Evolutionary conservation across 805 yeast genomes (phyloP).

Genomic region (Ogataea pignaliae): DNA sequence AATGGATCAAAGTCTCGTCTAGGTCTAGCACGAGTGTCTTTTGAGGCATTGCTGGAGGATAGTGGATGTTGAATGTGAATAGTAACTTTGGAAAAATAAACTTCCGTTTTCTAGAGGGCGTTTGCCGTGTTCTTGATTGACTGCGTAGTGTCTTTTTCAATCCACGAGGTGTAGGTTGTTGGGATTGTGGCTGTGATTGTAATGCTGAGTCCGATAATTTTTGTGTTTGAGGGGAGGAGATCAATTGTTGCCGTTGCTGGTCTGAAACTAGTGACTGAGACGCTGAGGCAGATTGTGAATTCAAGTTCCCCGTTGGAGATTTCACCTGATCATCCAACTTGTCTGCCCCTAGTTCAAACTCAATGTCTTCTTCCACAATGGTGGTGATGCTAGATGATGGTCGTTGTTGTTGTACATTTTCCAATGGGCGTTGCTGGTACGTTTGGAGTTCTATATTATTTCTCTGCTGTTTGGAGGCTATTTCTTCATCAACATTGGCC

Average conservation of each 20-base stretch:
- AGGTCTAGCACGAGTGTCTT: conserved; percentile 83
- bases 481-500: too few species aligned
- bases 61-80: conserved; percentile 29
- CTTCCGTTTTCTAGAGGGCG: conserved; percentile 19
- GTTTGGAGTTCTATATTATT: too few species aligned
- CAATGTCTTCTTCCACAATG: conserved; percentile 32
- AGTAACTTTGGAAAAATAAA: conserved; percentile 32
- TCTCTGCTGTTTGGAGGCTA: too few species aligned
- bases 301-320: conserved; percentile 25
- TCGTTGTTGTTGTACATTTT: too few species aligned
- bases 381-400: conserved; percentile 20
- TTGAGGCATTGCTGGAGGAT: conserved; percentile 29
- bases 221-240: background rate
- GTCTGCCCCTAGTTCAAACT: conserved; percentile 26
- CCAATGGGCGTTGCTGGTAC: too few species aligned
- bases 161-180: background rate
- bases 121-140: background rate
- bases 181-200: conserved; percentile 1
- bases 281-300: background rate
- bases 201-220: background rate
- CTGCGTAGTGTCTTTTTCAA: background rate
- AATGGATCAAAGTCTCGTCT: conserved; percentile 93
- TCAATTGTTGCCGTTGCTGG: conserved; percentile 1
- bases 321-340: conserved; percentile 31
- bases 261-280: background rate